phyloP scores from a whole-genome alignment of 2,329 filamentous ascomycete genomes.

The Diaporthe citri region DNA sequence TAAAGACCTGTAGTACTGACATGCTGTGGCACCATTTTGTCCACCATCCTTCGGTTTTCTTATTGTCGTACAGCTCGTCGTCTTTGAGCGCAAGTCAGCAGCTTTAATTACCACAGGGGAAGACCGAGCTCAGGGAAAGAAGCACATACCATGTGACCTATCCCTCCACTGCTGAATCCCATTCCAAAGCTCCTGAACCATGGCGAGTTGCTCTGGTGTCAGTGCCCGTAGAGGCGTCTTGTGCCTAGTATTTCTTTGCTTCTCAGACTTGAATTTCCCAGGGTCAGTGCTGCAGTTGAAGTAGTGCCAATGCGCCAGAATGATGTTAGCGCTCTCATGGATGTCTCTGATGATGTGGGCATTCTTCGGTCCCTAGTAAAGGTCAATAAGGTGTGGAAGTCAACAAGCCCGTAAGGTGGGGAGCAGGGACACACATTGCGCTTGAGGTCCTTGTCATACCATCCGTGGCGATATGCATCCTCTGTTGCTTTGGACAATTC shows the following conservation, averaged over 20 bases:
- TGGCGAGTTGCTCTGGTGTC: conserved; percentile 48
- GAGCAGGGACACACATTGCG: conserved; percentile 43
- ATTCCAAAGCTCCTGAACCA: conserved; percentile 49
- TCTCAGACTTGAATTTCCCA: conserved; percentile 37
- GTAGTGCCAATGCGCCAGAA: conserved; percentile 65
- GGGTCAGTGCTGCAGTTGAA: conserved; percentile 56
- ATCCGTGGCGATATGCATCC: conserved; percentile 59
- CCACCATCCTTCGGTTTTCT: background rate
- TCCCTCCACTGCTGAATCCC: conserved; percentile 47
- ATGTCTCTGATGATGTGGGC: conserved; percentile 51
- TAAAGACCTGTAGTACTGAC: background rate
- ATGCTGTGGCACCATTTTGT: conserved; percentile 42
- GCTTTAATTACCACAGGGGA: background rate
- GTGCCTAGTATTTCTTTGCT: conserved; percentile 45
- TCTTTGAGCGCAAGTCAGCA: background rate
- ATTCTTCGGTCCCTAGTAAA: conserved; percentile 3
- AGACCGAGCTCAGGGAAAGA: background rate
- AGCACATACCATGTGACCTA: conserved; percentile 6
- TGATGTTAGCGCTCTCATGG: conserved; percentile 59
- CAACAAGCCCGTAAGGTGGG: background rate
- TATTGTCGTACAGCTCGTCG: background rate
- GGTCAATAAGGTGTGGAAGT: background rate
- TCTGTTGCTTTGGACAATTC: conserved; percentile 55
- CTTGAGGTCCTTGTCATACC: conserved; percentile 49
- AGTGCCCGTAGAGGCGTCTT: conserved; percentile 49